Evolutionary conservation across 2,329 filamentous ascomycete genomes (phyloP).

Genomic region (Teratosphaeria nubilosa): DNA sequence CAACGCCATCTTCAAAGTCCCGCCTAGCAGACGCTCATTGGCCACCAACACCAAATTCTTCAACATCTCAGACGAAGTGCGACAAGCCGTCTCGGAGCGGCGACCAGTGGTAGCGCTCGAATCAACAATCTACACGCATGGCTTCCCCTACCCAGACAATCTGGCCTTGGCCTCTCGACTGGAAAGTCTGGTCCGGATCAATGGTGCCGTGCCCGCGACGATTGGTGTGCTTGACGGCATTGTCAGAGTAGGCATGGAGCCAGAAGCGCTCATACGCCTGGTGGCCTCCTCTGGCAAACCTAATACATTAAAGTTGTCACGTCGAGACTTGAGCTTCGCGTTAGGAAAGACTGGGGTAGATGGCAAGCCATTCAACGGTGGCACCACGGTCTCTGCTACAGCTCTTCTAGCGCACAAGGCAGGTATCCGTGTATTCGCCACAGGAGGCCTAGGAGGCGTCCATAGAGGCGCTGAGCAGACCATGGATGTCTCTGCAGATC

Average conservation of each 20-base stretch:
- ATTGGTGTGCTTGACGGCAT: conserved; percentile 79
- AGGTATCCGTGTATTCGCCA: conserved; percentile 87
- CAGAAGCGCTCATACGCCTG: conserved; percentile 63
- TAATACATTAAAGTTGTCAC: conserved; percentile 71
- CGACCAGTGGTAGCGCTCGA: conserved; percentile 87
- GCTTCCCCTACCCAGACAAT: conserved; percentile 62
- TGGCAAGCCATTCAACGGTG: conserved; percentile 66
- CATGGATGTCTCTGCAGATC: conserved; percentile 89
- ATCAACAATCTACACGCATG: conserved; percentile 93
- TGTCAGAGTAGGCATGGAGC: conserved; percentile 65
- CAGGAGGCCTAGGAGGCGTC: conserved; percentile 87
- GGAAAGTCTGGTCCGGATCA: conserved; percentile 67
- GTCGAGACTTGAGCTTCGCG: conserved; percentile 75
- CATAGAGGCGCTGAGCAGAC: conserved; percentile 78
- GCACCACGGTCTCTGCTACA: conserved; percentile 87
- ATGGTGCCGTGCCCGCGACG: conserved; percentile 81
- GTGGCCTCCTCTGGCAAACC: conserved; percentile 43
- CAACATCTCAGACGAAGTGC: conserved; percentile 69
- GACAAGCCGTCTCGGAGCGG: conserved; percentile 60
- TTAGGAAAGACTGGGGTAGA: conserved; percentile 60
- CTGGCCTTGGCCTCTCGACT: conserved; percentile 67
- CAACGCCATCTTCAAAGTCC: not conserved
- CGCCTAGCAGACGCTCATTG: not conserved
- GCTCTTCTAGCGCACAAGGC: conserved; percentile 81
- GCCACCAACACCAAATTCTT: not conserved